Evolutionary conservation across 208 protist genomes (phyloP).

Genomic region (Blastocrithidia nonstop): DNA sequence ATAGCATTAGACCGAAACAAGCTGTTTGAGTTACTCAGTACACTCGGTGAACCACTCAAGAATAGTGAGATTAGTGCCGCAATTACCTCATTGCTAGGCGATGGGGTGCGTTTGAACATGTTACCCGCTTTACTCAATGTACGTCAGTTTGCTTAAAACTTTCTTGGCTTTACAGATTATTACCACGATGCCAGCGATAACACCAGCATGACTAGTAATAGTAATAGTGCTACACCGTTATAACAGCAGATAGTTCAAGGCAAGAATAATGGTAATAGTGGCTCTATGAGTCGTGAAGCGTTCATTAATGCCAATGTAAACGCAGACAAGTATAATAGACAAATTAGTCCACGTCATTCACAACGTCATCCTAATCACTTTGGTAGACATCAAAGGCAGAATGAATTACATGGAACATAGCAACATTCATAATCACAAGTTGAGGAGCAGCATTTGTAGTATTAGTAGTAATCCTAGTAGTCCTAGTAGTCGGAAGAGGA

Average conservation of each 20-base stretch:
- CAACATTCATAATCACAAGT: too few species aligned
- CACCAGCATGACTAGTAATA: not conserved
- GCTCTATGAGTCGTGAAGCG: too few species aligned
- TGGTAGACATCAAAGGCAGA: too few species aligned
- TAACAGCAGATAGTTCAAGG: conserved; percentile 29
- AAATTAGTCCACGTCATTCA: too few species aligned
- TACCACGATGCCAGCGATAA: conserved; percentile 11
- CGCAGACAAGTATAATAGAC: too few species aligned
- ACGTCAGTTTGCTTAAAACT: conserved; percentile 73
- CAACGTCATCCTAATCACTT: too few species aligned
- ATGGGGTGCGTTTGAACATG: conserved; percentile 74
- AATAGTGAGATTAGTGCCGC: conserved; percentile 50
- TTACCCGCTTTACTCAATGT: conserved; percentile 79
- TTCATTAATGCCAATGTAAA: too few species aligned
- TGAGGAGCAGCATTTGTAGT: too few species aligned
- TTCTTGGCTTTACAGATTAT: conserved; percentile 86
- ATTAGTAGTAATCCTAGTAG: too few species aligned
- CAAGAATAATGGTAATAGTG: too few species aligned
- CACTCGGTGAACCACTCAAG: conserved; percentile 61
- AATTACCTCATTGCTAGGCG: conserved; percentile 75
- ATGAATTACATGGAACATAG: too few species aligned
- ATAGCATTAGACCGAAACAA: conserved; percentile 46
- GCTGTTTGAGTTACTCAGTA: conserved; percentile 61
- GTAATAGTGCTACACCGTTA: conserved; percentile 15
- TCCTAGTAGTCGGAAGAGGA: too few species aligned